Evolutionary conservation across 2,329 filamentous ascomycete genomes (phyloP), one percentile per base, ranked within the genome.

Genomic region (Talaromyces islandicus): DNA sequence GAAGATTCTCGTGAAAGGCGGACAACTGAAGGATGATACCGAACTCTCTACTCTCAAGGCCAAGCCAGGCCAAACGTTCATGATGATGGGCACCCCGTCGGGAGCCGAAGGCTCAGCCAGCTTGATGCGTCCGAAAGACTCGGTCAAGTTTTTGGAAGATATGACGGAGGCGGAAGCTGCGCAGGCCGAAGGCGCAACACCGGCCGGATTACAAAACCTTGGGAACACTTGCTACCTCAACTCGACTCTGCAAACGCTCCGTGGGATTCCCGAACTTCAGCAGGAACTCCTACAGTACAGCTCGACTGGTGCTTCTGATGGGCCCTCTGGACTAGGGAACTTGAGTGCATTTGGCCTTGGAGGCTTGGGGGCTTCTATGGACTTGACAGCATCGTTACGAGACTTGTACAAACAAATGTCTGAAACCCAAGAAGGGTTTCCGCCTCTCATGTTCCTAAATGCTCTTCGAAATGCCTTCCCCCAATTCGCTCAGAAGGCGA

Each of bases 191-290:
- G 92, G 91, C 61, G 92, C 92, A 54, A 93, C 84, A 52, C 94
- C 95, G 1, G 89, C 92, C 60, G 94, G 94, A 53, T 80, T 99
- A 63, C 84, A 89, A 73, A 99, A 99, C 71, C 80, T 97, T 63
- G 94, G 95, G 67, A 99, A 99, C 76, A 99, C 95, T 4, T 99
- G 94, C 80, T 99, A 99, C 74, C 87, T 97, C 70, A 99, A 99
- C 81, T 94, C 94, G 55, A 96, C 93, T 0, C 82, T 99, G n/a
- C 95, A 99, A 75, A 89, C 91, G 4, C 80, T 99, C 65, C 87
- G 90, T 63, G 84, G 88, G 57, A 91, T 99, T 62, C 94, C 94
- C 9, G 94, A 99, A 78, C 85, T 99, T 38, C 91, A 96, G 70
- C 82, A 90, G 38, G 85, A 91, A 67, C 82, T 99, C 52, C 71